Conservation (phyloP, 176 grass and related monocot genomes). For the Zea mays region DNA sequence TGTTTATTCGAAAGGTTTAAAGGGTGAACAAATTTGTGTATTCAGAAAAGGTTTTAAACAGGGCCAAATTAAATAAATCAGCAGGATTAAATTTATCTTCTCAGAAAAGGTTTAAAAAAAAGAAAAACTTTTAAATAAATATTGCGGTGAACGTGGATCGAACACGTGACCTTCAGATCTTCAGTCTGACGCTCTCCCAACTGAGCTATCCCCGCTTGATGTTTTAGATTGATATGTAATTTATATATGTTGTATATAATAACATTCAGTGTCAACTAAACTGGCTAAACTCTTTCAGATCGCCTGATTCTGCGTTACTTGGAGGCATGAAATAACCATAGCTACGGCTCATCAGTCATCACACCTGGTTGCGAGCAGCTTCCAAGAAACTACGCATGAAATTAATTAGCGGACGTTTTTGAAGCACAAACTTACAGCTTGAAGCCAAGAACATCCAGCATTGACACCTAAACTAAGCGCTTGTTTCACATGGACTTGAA, state of each 20-base stretch:
- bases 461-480: constrained; percentile 5
- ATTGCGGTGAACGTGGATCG: constrained; percentile 59
- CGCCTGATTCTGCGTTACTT: too few relatives aligned
- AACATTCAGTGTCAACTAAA: too few relatives aligned
- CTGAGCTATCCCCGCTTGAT: constrained; percentile 79
- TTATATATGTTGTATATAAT: too few relatives aligned
- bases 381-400: not conserved
- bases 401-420: constrained; percentile 28
- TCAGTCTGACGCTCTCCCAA: constrained; percentile 99
- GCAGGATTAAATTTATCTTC: too few relatives aligned
- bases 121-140: not conserved
- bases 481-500: constrained; percentile 57
- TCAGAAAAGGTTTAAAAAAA: too few relatives aligned
- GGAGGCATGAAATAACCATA: not conserved
- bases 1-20: not conserved
- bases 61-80: too few relatives aligned
- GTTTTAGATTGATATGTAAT: too few relatives aligned
- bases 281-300: too few relatives aligned
- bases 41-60: too few relatives aligned
- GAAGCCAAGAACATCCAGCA: constrained; percentile 39
- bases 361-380: not conserved
- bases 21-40: not conserved
- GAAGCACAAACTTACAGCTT: constrained; percentile 39
- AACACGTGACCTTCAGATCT: constrained; percentile 97
- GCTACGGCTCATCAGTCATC: not conserved